phyloP scores from a whole-genome alignment of 2,329 filamentous ascomycete species.

The Arachnomyces sp. region DNA sequence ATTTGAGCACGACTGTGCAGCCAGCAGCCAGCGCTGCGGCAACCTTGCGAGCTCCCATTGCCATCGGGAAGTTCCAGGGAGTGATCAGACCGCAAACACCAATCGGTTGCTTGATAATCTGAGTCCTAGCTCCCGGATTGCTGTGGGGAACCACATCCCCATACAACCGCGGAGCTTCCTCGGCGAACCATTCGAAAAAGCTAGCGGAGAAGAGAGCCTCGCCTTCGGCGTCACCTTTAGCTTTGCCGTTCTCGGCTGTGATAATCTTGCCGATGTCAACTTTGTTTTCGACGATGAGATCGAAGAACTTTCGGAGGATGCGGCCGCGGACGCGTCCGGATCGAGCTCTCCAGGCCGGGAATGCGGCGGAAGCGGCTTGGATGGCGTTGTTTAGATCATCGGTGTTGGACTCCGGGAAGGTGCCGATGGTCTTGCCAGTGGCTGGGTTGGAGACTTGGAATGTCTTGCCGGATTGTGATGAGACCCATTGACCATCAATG shows the following conservation, averaged over 20 bases:
- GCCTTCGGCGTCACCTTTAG: slow-evolving; percentile 44
- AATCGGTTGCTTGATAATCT: slow-evolving; percentile 17
- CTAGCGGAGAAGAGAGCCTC: slow-evolving; percentile 44
- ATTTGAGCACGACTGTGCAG: slow-evolving; percentile 26
- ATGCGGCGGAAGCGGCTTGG: no score
- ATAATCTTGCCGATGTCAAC: no score
- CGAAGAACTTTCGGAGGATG: no score
- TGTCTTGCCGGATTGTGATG: no score
- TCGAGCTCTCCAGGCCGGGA: no score
- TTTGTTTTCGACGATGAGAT: no score
- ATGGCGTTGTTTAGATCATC: no score
- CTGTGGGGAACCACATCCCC: slow-evolving; percentile 47
- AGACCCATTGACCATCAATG: no score
- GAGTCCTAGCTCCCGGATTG: slow-evolving; percentile 10
- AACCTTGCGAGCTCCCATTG: slow-evolving; percentile 19
- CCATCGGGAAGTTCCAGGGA: slow-evolving; percentile 17
- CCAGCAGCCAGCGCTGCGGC: slow-evolving; percentile 21
- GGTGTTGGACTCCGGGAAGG: no score
- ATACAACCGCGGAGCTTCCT: slow-evolving; percentile 42
- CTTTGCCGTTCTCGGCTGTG: slow-evolving; percentile 57
- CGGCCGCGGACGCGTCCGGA: no score
- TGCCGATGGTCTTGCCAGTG: no score
- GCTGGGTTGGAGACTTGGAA: no score
- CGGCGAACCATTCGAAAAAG: slow-evolving; percentile 49
- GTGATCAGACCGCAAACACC: slow-evolving; percentile 21